Percentiles rank a stretch among this genome's conserved stretches.
phyloP scores from a whole-genome alignment of 2,329 filamentous ascomycete genomes.

The Metarhizium brunneum region DNA sequence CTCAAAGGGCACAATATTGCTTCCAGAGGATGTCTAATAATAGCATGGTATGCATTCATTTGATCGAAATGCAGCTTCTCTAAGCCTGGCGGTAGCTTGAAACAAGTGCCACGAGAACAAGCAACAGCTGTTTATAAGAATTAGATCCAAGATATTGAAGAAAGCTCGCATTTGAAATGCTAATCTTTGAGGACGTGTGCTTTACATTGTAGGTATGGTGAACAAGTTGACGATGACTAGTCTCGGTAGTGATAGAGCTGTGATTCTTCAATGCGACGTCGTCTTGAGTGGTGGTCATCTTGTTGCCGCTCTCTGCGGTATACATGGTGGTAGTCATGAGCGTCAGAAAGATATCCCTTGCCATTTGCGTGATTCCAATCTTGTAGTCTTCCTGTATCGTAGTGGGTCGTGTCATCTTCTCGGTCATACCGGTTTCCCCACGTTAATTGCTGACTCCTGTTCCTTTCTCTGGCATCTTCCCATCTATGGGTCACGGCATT shows the following conservation, averaged over 20 bases:
- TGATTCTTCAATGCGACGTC: conserved; percentile 16
- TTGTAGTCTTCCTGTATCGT: conserved; percentile 12
- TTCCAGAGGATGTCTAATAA: no score
- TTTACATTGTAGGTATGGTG: neutral
- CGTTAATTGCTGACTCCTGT: conserved; percentile 20
- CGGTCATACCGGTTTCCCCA: conserved; percentile 25
- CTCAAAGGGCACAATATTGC: no score
- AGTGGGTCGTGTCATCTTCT: conserved; percentile 17
- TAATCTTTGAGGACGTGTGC: neutral
- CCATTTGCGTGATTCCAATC: conserved; percentile 7
- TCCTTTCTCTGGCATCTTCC: conserved; percentile 26
- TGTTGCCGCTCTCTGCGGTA: conserved; percentile 9
- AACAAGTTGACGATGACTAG: neutral
- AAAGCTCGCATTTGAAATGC: neutral
- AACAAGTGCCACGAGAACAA: no score
- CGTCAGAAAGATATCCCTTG: conserved; percentile 12
- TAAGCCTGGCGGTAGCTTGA: no score
- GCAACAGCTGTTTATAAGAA: no score
- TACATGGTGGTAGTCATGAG: conserved; percentile 19
- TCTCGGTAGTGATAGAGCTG: conserved; percentile 11
- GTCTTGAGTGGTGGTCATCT: conserved; percentile 15
- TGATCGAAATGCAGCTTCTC: no score
- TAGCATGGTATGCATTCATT: no score
- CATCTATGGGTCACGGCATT: conserved; percentile 38
- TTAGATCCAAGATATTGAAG: neutral